Base-by-base conservation (phyloP, 257 asterid species). In the Plantago elongata region DNA sequence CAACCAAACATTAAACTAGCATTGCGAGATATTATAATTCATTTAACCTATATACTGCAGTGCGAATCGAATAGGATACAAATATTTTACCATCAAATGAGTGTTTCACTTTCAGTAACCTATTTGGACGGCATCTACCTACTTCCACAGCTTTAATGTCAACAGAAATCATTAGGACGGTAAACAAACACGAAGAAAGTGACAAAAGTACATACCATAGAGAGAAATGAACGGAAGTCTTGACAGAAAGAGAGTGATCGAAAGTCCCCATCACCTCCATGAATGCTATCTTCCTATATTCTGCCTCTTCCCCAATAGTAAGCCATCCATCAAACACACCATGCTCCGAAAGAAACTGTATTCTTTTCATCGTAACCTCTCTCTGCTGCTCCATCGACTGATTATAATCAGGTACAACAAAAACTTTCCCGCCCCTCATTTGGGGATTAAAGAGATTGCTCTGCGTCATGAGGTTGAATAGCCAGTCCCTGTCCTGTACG, bases 301-400 rank as follows among this genome's bases (percentile, higher is more conserved):
- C 98, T 45, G 83, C 72, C 63, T 89, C 84, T 1, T 94, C 96
- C 49, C 73, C 75, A 8, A 67, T 81, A n/a, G 95, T 91, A 13
- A 91, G 83, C 96, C 96, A 91, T 14, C 92, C 90, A 51, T 77
- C 60, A 34, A 91, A 91, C 42, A 86, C 95, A 22, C 93, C 95
- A 37, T 76, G 89, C 75, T 83, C 95, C 74, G 72, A 58, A 68
- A 91, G 75, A 60, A 75, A 91, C 76, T 68, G 73, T 69, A 91
- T 75, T 56, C 98, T 83, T 84, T 78, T 79, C 98, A 88, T 88
- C 11, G 98, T 91, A 71, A 91, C 78, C 84, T 86, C 97, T 72
- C 96, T 87, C 75, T 91, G 98, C 70, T 86, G 95, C 75, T 88
- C 96, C 92, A 88, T 91, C 29, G 98, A 78, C 69, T 84, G 98